Percentiles rank a stretch among this genome's conserved stretches.
Evolutionary conservation across 2,329 filamentous ascomycete species (phyloP).

Genomic region (Nothomitra cinnamomea): DNA sequence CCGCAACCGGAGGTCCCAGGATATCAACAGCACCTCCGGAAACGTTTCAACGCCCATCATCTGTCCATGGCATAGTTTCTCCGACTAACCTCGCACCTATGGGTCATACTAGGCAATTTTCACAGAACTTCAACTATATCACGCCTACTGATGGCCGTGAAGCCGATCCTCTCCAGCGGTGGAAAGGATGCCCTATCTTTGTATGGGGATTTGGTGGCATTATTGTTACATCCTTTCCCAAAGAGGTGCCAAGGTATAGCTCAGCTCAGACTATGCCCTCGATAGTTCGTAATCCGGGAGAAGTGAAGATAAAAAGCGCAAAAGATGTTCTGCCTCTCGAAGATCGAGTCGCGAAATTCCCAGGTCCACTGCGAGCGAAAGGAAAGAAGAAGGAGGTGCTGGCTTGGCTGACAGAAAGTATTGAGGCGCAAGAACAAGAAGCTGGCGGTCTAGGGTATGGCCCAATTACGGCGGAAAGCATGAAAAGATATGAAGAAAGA

Average conservation of each 20-base stretch:
- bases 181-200: slow-evolving; percentile 79
- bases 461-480: slow-evolving; percentile 27
- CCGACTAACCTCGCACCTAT: slow-evolving; percentile 19
- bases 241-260: slow-evolving; percentile 71
- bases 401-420: slow-evolving; percentile 61
- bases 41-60: slow-evolving; percentile 34
- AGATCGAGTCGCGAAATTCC: slow-evolving; percentile 64
- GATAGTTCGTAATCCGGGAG: slow-evolving; percentile 67
- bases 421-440: slow-evolving; percentile 32
- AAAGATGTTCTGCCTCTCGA: slow-evolving; percentile 56
- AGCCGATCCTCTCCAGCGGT: slow-evolving; percentile 68
- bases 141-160: slow-evolving; percentile 48
- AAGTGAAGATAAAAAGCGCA: slow-evolving; percentile 59
- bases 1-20: slow-evolving; percentile 30
- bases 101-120: slow-evolving; percentile 29
- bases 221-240: slow-evolving; percentile 72
- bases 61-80: slow-evolving; percentile 31
- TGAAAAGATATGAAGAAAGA: slow-evolving; percentile 62
- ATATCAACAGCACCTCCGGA: slow-evolving; percentile 26
- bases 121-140: slow-evolving; percentile 39
- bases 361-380: slow-evolving; percentile 76
- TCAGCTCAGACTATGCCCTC: slow-evolving; percentile 55
- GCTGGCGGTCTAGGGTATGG: slow-evolving; percentile 28
- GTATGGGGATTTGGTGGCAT: slow-evolving; percentile 76
- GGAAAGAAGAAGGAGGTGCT: slow-evolving; percentile 89